Percentiles rank a stretch among this genome's conserved stretches.
Conservation (phyloP, 345 rosid species). For the Kandelia obovata region DNA sequence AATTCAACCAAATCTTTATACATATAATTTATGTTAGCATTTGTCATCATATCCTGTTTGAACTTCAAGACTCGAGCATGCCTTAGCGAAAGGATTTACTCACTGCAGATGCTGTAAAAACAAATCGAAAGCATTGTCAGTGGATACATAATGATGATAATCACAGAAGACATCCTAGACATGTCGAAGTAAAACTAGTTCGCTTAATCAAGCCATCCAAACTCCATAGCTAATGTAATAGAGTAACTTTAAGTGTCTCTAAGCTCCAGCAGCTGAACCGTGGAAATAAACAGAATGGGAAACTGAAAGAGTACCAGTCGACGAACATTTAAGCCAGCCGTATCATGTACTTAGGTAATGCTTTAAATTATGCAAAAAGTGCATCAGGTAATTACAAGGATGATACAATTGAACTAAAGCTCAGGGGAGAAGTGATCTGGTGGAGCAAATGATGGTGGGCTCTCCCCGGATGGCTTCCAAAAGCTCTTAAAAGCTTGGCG, state of each 20-base stretch:
- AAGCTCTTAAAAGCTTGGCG: constrained; percentile 87
- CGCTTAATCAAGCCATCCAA: background rate
- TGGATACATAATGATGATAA: background rate
- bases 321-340: background rate
- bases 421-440: constrained; percentile 87
- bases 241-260: background rate
- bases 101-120: constrained; percentile 40
- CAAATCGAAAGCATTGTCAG: constrained; percentile 1
- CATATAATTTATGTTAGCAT: too few species aligned
- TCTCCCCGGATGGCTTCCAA: constrained; percentile 72
- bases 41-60: too few species aligned
- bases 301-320: background rate
- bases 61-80: too few species aligned
- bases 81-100: constrained; percentile 34
- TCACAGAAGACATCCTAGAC: background rate
- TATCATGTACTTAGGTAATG: background rate
- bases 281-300: background rate
- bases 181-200: background rate
- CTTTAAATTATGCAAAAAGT: background rate
- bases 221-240: background rate
- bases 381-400: constrained; percentile 50
- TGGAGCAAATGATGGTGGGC: constrained; percentile 86
- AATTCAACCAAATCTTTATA: too few species aligned
- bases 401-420: constrained; percentile 80
- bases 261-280: background rate